A percentile compares a stretch with the other conserved stretches of the same genome.
Evolutionary conservation across 2,329 filamentous ascomycete genomes (phyloP).

Genomic region (Xylariomycetidae sp.): DNA sequence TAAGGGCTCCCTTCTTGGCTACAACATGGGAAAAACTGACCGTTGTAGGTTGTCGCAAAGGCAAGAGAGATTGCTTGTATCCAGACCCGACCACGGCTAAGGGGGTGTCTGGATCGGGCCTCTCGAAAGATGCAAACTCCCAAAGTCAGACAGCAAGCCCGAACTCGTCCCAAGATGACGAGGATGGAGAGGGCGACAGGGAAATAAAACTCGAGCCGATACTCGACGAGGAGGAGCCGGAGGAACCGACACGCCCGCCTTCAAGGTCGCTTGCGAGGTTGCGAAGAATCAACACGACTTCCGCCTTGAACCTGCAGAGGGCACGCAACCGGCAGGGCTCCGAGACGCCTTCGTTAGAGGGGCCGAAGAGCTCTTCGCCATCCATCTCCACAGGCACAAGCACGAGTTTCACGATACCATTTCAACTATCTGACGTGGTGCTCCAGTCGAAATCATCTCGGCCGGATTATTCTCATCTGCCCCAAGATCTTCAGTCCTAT

Average conservation of each 20-base stretch:
- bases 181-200: constrained; percentile 41
- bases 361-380: constrained; percentile 48
- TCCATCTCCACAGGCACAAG: constrained; percentile 43
- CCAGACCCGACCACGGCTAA: constrained; percentile 61
- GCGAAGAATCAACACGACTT: constrained; percentile 34
- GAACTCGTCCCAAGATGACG: constrained; percentile 50
- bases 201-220: constrained; percentile 47
- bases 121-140: constrained; percentile 33
- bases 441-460: constrained; percentile 22
- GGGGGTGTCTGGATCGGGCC: constrained; percentile 25
- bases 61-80: constrained; percentile 84
- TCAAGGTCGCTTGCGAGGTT: constrained; percentile 18
- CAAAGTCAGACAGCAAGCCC: constrained; percentile 42
- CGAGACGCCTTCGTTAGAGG: constrained; percentile 49
- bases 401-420: constrained; percentile 29
- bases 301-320: constrained; percentile 32
- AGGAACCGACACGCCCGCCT: constrained; percentile 24
- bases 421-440: constrained; percentile 26
- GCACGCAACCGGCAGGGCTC: constrained; percentile 40
- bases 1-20: constrained; percentile 36
- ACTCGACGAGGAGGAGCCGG: constrained; percentile 47
- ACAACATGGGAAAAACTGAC: too few relatives aligned
- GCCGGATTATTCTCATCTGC: constrained; percentile 53
- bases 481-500: constrained; percentile 71
- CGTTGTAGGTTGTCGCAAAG: constrained; percentile 81